Conservation (phyloP, 1,139 yeast genomes). For the Kodamaea anthophila region DNA sequence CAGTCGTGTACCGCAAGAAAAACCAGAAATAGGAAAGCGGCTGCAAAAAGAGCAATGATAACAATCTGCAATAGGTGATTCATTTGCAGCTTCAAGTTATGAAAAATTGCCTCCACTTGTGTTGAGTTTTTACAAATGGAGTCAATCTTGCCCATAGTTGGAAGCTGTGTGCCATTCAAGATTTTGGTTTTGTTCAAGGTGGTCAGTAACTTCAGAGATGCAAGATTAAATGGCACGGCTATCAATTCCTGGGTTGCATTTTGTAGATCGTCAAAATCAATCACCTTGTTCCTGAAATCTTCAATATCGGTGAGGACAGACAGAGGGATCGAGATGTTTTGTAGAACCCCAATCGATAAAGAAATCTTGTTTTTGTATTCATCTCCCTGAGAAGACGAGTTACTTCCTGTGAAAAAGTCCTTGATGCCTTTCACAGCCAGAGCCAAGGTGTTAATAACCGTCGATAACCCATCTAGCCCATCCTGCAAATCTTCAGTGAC, state of each 20-base stretch:
- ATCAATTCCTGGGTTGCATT: slow-evolving; percentile 11
- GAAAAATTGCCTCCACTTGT: not conserved
- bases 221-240: slow-evolving; percentile 10
- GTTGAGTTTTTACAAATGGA: slow-evolving; percentile 6
- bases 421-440: slow-evolving; percentile 43
- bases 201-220: slow-evolving; percentile 4
- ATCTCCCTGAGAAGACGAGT: slow-evolving; percentile 15
- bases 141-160: slow-evolving; percentile 12
- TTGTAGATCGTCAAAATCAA: slow-evolving; percentile 10
- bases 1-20: slow-evolving; percentile 42
- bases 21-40: slow-evolving; percentile 21
- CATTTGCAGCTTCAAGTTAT: slow-evolving; percentile 38
- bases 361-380: slow-evolving; percentile 40
- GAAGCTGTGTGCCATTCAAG: slow-evolving; percentile 33
- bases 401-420: slow-evolving; percentile 45
- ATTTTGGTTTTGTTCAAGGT: slow-evolving; percentile 6
- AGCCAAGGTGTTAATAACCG: slow-evolving; percentile 43
- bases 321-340: slow-evolving; percentile 55
- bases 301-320: slow-evolving; percentile 11
- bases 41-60: slow-evolving; percentile 31
- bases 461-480: slow-evolving; percentile 52
- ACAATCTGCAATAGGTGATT: slow-evolving; percentile 38
- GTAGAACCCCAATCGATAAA: slow-evolving; percentile 51
- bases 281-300: slow-evolving; percentile 9
- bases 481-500: slow-evolving; percentile 55